Base-by-base conservation (phyloP, 495 filamentous ascomycete genomes). In the Lophium mytilinum region DNA sequence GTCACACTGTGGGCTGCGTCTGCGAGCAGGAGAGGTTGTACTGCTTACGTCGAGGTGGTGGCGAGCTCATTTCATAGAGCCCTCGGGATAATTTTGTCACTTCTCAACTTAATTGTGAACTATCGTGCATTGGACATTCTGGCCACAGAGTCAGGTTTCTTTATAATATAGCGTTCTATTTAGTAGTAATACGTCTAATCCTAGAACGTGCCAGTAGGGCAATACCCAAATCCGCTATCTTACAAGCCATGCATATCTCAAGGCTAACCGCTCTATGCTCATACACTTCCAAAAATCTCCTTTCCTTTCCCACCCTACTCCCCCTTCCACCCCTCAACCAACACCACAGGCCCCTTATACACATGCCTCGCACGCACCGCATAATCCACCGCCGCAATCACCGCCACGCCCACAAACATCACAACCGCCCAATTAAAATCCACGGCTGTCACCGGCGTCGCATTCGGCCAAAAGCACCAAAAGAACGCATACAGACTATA, bases 381-480 rank as follows among this genome's bases (percentile, higher is more conserved):
- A 53, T 62, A 68, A 50, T 58, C 55, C 5, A 66, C 30, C 15
- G 49, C 21, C 35, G 43, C 35, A 1, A 66, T 15, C 11, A 66
- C 35, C 11, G 41, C 19, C 21, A 65, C 53, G 3, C 60, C 63
- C 33, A 58, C 57, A 53, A 68, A 71, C 49, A 69, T 63, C 9
- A 67, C 56, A 0, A 61, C 53, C 10, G 65, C 58, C 65, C 65
- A 71, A 46, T 72, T 72, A 17, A 69, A 66, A 10, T 37, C 49
- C 10, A 15, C 50, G 9, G 50, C 34, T 34, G 41, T 55, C 9
- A 68, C 63, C 1, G 62, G 61, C 17, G 58, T 63, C 5, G 37
- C 24, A n/a, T 58, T 59, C 4, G 70, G 70, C 64, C 64, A 71
- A 56, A 72, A 72, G 17, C 56, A 58, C 55, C 68, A 65, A 37